These are phyloP conservation scores for Globisporangium ultimum DNA, from an alignment of 352 stramenopile species.

Conservation along the genomic window DNA sequence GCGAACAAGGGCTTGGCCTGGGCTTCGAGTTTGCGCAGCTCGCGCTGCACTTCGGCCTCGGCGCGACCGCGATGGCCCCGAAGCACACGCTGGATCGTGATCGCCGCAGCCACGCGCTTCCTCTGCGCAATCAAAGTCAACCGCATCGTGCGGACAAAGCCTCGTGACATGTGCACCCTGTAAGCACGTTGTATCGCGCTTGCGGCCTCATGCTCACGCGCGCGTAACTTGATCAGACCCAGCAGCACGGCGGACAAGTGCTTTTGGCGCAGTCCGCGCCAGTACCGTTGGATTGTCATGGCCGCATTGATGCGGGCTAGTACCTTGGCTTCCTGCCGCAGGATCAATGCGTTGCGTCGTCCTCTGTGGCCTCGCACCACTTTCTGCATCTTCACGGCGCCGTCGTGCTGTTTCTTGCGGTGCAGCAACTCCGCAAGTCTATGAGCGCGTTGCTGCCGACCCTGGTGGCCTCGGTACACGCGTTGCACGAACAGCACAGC, in stretches of 20 bases:
- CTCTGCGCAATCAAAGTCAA: conserved; percentile 41
- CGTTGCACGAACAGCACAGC: conserved; percentile 67
- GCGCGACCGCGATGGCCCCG: conserved; percentile 78
- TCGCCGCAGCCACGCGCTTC: conserved; percentile 38
- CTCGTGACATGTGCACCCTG: conserved; percentile 50
- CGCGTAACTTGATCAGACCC: conserved; percentile 63
- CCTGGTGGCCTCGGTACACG: conserved; percentile 69
- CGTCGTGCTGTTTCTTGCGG: conserved; percentile 40
- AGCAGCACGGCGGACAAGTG: conserved; percentile 69
- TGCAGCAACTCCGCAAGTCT: conserved; percentile 50
- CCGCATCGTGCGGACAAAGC: conserved; percentile 61
- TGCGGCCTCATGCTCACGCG: conserved; percentile 52
- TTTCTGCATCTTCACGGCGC: conserved; percentile 61
- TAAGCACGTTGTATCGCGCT: conserved; percentile 61
- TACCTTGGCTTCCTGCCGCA: conserved; percentile 38
- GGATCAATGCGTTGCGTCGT: conserved; percentile 32
- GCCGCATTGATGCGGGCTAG: conserved; percentile 45
- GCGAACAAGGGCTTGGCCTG: conserved; percentile 73
- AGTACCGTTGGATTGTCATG: conserved; percentile 75
- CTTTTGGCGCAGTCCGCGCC: conserved; percentile 71
- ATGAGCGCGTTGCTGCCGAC: conserved; percentile 35
- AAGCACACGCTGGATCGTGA: conserved; percentile 70
- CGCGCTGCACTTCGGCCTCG: conserved; percentile 61
- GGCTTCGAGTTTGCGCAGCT: conserved; percentile 67
- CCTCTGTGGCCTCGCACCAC: conserved; percentile 61